Evolutionary conservation across 495 filamentous ascomycete species (phyloP).

Genomic region (Amorphotheca resinae): DNA sequence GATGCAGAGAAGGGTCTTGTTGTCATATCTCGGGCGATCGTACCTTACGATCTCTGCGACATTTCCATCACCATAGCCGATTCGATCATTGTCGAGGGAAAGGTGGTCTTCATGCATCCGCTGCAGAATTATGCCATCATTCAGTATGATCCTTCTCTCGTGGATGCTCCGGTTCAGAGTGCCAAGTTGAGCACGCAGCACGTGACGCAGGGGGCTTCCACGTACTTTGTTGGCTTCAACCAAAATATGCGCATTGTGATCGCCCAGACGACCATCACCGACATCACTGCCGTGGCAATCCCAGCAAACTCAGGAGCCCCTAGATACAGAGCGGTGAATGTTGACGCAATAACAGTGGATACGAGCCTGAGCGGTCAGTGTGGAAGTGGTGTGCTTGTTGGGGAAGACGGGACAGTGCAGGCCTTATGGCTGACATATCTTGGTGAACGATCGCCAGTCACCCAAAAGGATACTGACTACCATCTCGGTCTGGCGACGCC

Average conservation of each 20-base stretch:
- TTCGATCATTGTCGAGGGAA: constrained; percentile 84
- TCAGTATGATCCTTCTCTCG: constrained; percentile 85
- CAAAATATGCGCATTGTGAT: constrained; percentile 88
- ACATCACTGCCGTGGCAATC: constrained; percentile 95
- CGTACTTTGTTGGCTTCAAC: constrained; percentile 95
- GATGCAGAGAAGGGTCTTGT: constrained; percentile 94
- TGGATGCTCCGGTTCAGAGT: constrained; percentile 83
- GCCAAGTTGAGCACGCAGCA: constrained; percentile 67
- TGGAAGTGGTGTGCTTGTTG: constrained; percentile 84
- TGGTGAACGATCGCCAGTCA: constrained; percentile 68
- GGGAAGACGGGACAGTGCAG: constrained; percentile 82
- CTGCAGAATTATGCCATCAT: constrained; percentile 94
- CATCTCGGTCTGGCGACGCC: constrained; percentile 89
- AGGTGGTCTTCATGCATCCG: constrained; percentile 95
- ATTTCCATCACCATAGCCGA: constrained; percentile 92
- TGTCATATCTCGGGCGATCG: constrained; percentile 80
- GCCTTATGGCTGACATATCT: constrained; percentile 95
- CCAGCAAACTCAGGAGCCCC: constrained; percentile 84
- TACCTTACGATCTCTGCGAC: constrained; percentile 94
- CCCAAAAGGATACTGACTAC: constrained; percentile 87
- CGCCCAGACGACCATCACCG: constrained; percentile 87
- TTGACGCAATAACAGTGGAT: constrained; percentile 96
- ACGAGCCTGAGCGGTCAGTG: constrained; percentile 83
- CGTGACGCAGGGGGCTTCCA: constrained; percentile 81
- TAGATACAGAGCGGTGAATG: constrained; percentile 89